A percentile compares a stretch with the other conserved stretches of the same genome.
phyloP scores from a whole-genome alignment of 306 rosid species.

The Prunus salicina region DNA sequence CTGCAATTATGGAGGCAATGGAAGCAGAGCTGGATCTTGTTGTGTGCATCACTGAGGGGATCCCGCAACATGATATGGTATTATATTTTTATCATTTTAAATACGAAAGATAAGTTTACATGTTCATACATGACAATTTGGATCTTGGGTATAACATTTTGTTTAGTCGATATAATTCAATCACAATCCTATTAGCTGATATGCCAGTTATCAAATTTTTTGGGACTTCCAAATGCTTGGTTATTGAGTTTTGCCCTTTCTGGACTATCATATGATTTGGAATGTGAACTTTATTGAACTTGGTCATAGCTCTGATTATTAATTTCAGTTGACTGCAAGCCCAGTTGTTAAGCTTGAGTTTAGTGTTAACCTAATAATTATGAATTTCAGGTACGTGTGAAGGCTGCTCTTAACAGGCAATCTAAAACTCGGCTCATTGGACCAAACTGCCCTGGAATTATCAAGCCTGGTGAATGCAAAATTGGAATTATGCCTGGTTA shows the following conservation, averaged over 20 bases:
- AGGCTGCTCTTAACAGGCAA: constrained; percentile 88
- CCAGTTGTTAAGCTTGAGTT: background rate
- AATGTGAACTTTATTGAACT: background rate
- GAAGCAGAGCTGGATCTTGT: constrained; percentile 96
- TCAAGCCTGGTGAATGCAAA: constrained; percentile 99
- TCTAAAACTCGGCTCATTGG: constrained; percentile 92
- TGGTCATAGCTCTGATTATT: background rate
- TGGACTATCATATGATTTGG: background rate
- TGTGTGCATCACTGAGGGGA: constrained; percentile 98
- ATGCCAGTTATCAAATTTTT: background rate
- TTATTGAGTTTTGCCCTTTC: background rate
- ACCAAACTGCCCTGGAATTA: constrained; percentile 98
- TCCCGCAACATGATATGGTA: constrained; percentile 99
- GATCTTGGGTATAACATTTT: background rate
- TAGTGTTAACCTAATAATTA: constrained; percentile 8
- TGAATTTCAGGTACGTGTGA: constrained; percentile 73
- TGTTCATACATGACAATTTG: background rate
- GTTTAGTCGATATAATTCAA: background rate
- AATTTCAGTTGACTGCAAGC: background rate
- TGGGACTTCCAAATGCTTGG: background rate
- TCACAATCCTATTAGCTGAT: background rate
- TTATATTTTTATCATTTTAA: background rate
- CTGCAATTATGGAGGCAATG: constrained; percentile 86
- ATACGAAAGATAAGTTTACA: background rate
- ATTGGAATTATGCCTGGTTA: constrained; percentile 99